These are phyloP conservation scores for Aspergillus wentii DNA, from an alignment of 495 filamentous ascomycete species.

Conservation along the genomic window DNA sequence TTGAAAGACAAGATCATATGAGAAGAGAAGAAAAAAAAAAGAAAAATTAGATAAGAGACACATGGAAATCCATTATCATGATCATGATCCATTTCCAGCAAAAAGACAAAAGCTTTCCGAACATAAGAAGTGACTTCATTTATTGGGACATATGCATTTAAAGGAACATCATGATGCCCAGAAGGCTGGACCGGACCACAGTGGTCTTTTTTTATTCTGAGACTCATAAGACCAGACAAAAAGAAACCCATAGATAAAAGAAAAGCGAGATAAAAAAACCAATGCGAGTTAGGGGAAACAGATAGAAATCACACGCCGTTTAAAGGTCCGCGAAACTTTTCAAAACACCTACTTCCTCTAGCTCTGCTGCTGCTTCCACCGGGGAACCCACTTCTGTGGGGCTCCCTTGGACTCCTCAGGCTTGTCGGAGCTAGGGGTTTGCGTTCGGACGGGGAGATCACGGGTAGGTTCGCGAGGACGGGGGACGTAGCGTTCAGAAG, in stretches of 20 bases:
- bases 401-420: constrained; percentile 29
- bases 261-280: constrained; percentile 7
- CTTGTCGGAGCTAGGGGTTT: constrained; percentile 23
- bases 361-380: constrained; percentile 39
- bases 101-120: neutral
- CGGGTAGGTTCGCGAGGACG: constrained; percentile 32
- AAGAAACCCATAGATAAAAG: neutral
- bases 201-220: constrained; percentile 4
- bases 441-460: constrained; percentile 23
- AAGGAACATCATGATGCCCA: constrained; percentile 11
- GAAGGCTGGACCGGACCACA: neutral
- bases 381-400: constrained; percentile 37
- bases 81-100: no score
- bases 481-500: constrained; percentile 36
- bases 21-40: constrained; percentile 1
- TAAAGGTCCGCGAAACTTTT: constrained; percentile 9
- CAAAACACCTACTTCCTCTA: constrained; percentile 17
- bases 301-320: constrained; percentile 6
- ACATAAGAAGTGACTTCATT: neutral
- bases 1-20: constrained; percentile 5
- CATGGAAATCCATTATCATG: no score
- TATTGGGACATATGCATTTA: constrained; percentile 9
- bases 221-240: constrained; percentile 8
- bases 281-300: no score
- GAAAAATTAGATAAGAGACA: no score